Evolutionary conservation across 2,329 filamentous ascomycete species (phyloP).

Genomic region (Penicillium sp.): DNA sequence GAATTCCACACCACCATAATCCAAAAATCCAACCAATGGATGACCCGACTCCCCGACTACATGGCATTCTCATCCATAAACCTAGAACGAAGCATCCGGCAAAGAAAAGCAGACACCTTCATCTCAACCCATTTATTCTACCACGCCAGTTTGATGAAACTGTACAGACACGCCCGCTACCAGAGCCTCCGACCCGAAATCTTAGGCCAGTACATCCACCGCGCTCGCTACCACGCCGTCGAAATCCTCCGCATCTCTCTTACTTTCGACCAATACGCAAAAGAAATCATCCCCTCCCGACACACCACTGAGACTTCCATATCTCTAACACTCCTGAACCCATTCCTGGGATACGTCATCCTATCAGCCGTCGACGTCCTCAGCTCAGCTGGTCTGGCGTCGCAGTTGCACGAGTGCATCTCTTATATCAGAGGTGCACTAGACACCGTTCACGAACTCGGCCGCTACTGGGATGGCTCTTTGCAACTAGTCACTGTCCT

Average conservation of each 20-base stretch:
- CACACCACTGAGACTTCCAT: constrained; percentile 15
- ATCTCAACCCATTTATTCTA: constrained; percentile 67
- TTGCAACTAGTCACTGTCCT: constrained; percentile 52
- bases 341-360: constrained; percentile 62
- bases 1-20: constrained; percentile 54
- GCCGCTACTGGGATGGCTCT: constrained; percentile 60
- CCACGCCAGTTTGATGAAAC: constrained; percentile 61
- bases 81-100: constrained; percentile 54
- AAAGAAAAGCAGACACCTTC: constrained; percentile 58
- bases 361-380: constrained; percentile 66
- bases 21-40: constrained; percentile 59
- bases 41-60: constrained; percentile 53
- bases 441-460: constrained; percentile 56
- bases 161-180: constrained; percentile 60
- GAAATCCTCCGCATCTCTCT: constrained; percentile 50
- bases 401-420: constrained; percentile 53
- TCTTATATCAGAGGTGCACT: constrained; percentile 55
- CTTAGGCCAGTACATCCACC: constrained; percentile 48
- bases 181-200: constrained; percentile 43
- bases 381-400: constrained; percentile 57
- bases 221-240: constrained; percentile 53
- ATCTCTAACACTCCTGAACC: constrained; percentile 51
- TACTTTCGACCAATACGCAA: constrained; percentile 24
- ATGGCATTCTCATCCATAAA: constrained; percentile 58
- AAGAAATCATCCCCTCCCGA: constrained; percentile 22